phyloP scores from a whole-genome alignment of 192 early-diverging fungal species.

The Entomortierella parvispora region DNA sequence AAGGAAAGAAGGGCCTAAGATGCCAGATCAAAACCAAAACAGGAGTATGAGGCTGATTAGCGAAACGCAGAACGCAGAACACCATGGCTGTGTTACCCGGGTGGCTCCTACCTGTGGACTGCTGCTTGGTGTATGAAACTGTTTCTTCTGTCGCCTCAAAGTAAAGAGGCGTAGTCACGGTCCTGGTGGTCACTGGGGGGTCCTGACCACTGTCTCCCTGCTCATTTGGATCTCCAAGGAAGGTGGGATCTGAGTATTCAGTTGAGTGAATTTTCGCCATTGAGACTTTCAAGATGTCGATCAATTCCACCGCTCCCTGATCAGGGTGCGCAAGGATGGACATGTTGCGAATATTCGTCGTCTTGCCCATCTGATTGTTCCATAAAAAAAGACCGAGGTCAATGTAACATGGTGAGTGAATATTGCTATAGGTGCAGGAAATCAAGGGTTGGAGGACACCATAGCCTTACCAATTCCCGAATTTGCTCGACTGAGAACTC shows the following conservation, averaged over 20 bases:
- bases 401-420: neutral
- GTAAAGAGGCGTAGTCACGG: conserved; percentile 98
- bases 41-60: neutral
- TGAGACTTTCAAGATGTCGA: conserved; percentile 94
- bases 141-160: conserved; percentile 88
- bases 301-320: conserved; percentile 95
- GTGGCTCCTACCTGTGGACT: neutral
- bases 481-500: conserved; percentile 65
- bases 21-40: neutral
- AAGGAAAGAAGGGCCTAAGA: conserved; percentile 85
- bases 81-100: neutral
- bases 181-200: conserved; percentile 99
- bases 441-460: neutral
- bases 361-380: conserved; percentile 66
- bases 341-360: conserved; percentile 97
- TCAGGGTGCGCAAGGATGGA: conserved; percentile 99
- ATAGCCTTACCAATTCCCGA: conserved; percentile 46
- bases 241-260: conserved; percentile 91
- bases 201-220: too few relatives aligned
- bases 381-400: neutral
- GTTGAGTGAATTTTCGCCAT: conserved; percentile 98
- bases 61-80: neutral
- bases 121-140: conserved; percentile 51
- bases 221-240: conserved; percentile 93
- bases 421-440: neutral